These are phyloP conservation scores for Opeltia flavorubescens DNA, from an alignment of 495 filamentous ascomycete genomes.

Conservation along the genomic window DNA sequence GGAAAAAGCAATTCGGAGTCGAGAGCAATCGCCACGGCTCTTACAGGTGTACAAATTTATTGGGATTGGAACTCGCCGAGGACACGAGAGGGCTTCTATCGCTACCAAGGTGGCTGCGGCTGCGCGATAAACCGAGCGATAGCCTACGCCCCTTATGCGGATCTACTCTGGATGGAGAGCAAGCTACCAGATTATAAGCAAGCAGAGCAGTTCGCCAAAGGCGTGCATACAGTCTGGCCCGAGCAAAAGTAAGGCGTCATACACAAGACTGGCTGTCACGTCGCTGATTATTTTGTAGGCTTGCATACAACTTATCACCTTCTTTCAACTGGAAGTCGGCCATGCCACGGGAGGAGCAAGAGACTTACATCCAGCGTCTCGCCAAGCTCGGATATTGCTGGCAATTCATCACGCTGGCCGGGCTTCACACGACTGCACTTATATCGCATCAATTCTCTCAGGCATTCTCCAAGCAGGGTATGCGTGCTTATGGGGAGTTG, in stretches of 20 bases:
- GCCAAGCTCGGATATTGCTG: constrained; percentile 86
- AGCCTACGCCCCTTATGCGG: constrained; percentile 86
- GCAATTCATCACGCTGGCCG: constrained; percentile 99
- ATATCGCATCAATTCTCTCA: constrained; percentile 78
- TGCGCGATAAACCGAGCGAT: constrained; percentile 85
- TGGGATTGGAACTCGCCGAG: constrained; percentile 90
- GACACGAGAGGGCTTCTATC: constrained; percentile 89
- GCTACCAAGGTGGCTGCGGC: constrained; percentile 79
- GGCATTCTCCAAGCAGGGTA: constrained; percentile 68
- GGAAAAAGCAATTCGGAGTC: constrained; percentile 82
- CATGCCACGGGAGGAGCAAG: constrained; percentile 85
- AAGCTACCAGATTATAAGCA: constrained; percentile 87
- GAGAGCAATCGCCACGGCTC: constrained; percentile 63
- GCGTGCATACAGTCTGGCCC: constrained; percentile 88
- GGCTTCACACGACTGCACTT: constrained; percentile 86
- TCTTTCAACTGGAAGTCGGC: constrained; percentile 99
- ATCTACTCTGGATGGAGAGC: constrained; percentile 98
- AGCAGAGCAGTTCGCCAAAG: constrained; percentile 86
- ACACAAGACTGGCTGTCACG: background rate
- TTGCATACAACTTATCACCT: constrained; percentile 93
- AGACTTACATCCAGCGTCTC: constrained; percentile 90
- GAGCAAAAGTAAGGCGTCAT: constrained; percentile 74
- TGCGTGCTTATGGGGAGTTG: constrained; percentile 93
- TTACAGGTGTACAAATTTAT: constrained; percentile 70
- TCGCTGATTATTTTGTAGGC: constrained; percentile 29